Conservation (phyloP, 1,284 basidiomycete genomes). For the Moesziomyces parantarcticus region DNA sequence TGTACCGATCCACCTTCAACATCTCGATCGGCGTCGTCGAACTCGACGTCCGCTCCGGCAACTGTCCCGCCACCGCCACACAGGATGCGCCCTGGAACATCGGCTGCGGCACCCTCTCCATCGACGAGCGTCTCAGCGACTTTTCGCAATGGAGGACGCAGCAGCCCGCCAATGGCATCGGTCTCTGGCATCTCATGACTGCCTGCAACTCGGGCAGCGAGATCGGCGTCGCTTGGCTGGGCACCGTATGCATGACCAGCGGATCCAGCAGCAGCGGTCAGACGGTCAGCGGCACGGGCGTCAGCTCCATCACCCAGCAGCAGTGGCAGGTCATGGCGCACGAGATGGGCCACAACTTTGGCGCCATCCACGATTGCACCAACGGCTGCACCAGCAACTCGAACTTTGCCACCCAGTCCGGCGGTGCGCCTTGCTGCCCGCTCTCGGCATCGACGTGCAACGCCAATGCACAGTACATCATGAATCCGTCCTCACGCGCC, state of each 20-base stretch:
- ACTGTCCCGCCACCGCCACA: slow-evolving; percentile 69
- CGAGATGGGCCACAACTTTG: slow-evolving; percentile 88
- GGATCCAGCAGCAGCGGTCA: slow-evolving; percentile 72
- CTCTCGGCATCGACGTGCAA: slow-evolving; percentile 75
- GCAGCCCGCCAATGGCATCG: slow-evolving; percentile 77
- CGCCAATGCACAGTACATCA: slow-evolving; percentile 70
- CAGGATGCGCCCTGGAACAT: slow-evolving; percentile 68
- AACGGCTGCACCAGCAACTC: slow-evolving; percentile 74
- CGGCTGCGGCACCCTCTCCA: slow-evolving; percentile 58
- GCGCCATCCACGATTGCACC: slow-evolving; percentile 78
- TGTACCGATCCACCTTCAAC: slow-evolving; percentile 83
- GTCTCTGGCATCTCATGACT: slow-evolving; percentile 91
- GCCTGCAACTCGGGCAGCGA: slow-evolving; percentile 84
- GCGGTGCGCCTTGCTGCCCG: slow-evolving; percentile 77
- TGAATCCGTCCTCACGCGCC: slow-evolving; percentile 51
- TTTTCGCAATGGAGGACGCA: slow-evolving; percentile 86
- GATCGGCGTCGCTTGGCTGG: slow-evolving; percentile 86
- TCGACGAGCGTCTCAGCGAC: slow-evolving; percentile 79
- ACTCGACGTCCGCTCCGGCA: slow-evolving; percentile 74
- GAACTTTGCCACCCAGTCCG: slow-evolving; percentile 39
- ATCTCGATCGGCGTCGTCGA: slow-evolving; percentile 85
- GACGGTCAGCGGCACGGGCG: slow-evolving; percentile 82
- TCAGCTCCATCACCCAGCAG: slow-evolving; percentile 76
- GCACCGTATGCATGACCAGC: slow-evolving; percentile 63
- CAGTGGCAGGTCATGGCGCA: slow-evolving; percentile 84